These are phyloP conservation scores for Ceratobasidium sp. DNA, from an alignment of 1,284 basidiomycete genomes.

Conservation along the genomic window DNA sequence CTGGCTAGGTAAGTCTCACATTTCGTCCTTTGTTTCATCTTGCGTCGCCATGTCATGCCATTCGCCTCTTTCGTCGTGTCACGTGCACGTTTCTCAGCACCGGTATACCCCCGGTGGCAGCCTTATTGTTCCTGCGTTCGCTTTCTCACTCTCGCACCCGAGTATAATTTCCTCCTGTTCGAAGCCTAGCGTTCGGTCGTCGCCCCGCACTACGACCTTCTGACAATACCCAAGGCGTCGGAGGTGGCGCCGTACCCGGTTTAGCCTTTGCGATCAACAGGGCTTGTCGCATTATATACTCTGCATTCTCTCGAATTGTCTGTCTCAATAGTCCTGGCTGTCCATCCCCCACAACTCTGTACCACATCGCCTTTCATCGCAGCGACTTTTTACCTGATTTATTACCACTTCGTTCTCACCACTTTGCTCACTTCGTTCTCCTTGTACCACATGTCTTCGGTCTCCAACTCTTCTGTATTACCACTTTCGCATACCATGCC, in stretches of 20 bases:
- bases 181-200: not conserved
- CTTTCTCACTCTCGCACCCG: not conserved
- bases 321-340: not conserved
- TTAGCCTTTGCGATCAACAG: conserved; percentile 30
- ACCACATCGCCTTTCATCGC: not conserved
- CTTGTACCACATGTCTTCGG: conserved; percentile 36
- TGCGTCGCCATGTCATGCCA: conserved; percentile 35
- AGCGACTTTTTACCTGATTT: conserved; percentile 23
- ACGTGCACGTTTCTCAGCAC: conserved; percentile 17
- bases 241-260: conserved; percentile 4
- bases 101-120: conserved; percentile 27
- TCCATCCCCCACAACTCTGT: conserved; percentile 1
- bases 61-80: conserved; percentile 10
- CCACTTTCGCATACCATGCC: conserved; percentile 18
- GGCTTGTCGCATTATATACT: conserved; percentile 8
- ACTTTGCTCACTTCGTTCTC: conserved; percentile 13
- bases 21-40: conserved; percentile 37
- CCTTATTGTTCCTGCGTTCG: conserved; percentile 16
- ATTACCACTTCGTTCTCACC: not conserved
- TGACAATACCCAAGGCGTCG: conserved; percentile 24
- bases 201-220: not conserved
- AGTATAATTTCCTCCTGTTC: not conserved
- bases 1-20: conserved; percentile 65
- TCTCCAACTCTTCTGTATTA: conserved; percentile 16
- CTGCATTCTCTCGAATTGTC: not conserved